Base-by-base conservation (phyloP, 805 yeast species). In the Cyberlindnera veronae region DNA sequence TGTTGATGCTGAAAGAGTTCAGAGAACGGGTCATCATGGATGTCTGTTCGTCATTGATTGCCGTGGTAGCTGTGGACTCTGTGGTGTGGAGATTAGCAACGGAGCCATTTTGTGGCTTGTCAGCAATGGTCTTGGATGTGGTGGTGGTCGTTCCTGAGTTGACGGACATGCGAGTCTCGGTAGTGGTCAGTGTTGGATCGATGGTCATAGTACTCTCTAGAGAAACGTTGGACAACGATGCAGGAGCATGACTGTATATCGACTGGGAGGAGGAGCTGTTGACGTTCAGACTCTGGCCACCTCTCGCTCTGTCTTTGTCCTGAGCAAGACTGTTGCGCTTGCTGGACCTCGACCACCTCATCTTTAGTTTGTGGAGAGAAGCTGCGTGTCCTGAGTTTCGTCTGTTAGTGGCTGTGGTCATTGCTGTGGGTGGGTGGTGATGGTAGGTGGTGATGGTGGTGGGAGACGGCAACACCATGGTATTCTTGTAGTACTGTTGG, bases 321-420 rank as follows among this genome's bases (percentile, higher is more conserved):
- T 30, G 48, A 18, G 54, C 30, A 14, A 54, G 41, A 34, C 56
- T 51, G 37, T 54, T 46, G 32, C 59, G 54, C 38, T 54, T 54
- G 18, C 49, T 50, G 38, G 52, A 46, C 19, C 54, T 43, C 15
- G 51, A 46, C 55, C 68, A 56, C 42, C 64, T 57, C 60, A 65
- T 65, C 46, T 32, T 36, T 27, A 16, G 33, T n/a, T 24, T 24
- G 14, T 24, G 28, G 13, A 41, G 30, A 30, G 19, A 12, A 11
- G 29, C 10, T 15, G 36, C 28, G 21, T 31, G 34, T 13, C 29
- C 37, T 38, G 38, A 29, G n/a, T 18, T 27, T 10, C 28, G 24
- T 26, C 22, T 38, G 42, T 35, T 38, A 37, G 45, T 37, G 6
- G 29, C 34, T 22, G 36, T n/a, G 6, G 17, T 33, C 29, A 33